Conservation (phyloP, 352 stramenopile species). For the Phytophthora cryptogea region DNA sequence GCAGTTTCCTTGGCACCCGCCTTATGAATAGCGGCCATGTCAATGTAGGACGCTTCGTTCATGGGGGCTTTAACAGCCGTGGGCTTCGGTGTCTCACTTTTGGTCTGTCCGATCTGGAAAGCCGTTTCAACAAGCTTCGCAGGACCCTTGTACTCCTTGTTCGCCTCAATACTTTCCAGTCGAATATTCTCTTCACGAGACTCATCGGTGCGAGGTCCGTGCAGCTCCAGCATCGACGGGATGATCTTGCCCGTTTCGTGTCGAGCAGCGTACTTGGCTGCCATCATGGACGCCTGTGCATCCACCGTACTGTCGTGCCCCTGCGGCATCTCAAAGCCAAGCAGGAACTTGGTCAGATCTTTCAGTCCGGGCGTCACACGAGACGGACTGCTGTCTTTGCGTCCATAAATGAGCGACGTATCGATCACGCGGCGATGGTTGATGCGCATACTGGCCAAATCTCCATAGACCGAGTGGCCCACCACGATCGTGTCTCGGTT, state of each 20-base stretch:
- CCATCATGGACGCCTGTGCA: slow-evolving; percentile 86
- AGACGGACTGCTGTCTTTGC: slow-evolving; percentile 42
- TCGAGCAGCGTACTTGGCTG: slow-evolving; percentile 75
- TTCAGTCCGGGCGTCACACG: slow-evolving; percentile 68
- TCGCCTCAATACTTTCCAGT: slow-evolving; percentile 1
- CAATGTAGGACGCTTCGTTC: slow-evolving; percentile 42
- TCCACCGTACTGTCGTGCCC: slow-evolving; percentile 88
- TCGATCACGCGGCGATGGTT: slow-evolving; percentile 83
- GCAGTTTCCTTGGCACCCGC: background rate
- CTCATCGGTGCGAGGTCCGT: slow-evolving; percentile 42
- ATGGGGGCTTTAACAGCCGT: slow-evolving; percentile 15
- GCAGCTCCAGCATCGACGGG: slow-evolving; percentile 63
- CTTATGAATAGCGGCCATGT: slow-evolving; percentile 29
- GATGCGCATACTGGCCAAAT: slow-evolving; percentile 76
- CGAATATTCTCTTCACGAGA: background rate
- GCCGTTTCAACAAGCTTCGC: slow-evolving; percentile 47
- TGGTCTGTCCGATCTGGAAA: slow-evolving; percentile 34
- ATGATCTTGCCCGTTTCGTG: slow-evolving; percentile 69
- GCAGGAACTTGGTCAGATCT: slow-evolving; percentile 77
- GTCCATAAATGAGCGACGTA: slow-evolving; percentile 80
- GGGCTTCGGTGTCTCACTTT: slow-evolving; percentile 1
- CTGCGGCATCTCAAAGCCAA: slow-evolving; percentile 85
- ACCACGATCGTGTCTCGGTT: slow-evolving; percentile 83
- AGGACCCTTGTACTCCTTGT: slow-evolving; percentile 36
- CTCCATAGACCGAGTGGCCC: slow-evolving; percentile 78